These are phyloP conservation scores for Neurospora sp. DNA, from an alignment of 495 filamentous ascomycete species.

Conservation along the genomic window DNA sequence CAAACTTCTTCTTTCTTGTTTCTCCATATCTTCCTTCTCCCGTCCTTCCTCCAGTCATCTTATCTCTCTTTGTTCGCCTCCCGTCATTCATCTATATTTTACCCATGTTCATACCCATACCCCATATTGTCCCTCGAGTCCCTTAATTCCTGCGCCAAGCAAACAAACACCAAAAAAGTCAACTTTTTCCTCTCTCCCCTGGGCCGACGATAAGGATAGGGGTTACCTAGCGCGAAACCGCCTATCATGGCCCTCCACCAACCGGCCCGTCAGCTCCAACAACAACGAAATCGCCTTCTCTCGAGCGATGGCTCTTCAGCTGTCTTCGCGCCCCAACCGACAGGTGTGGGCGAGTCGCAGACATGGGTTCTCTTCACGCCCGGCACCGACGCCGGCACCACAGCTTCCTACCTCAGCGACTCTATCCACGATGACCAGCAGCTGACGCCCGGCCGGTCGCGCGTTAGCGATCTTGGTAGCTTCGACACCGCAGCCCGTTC, in stretches of 20 bases:
- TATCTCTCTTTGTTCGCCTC: not conserved
- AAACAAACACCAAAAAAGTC: not conserved
- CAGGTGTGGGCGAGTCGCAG: slow-evolving; percentile 55
- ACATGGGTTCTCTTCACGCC: slow-evolving; percentile 98
- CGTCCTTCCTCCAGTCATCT: not conserved
- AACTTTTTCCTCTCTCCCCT: not conserved
- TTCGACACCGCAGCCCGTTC: slow-evolving; percentile 53
- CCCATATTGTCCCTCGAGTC: not conserved
- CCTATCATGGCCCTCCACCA: slow-evolving; percentile 77
- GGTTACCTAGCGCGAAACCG: not conserved
- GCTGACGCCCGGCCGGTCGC: slow-evolving; percentile 62
- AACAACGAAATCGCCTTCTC: slow-evolving; percentile 35
- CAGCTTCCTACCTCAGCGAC: slow-evolving; percentile 52
- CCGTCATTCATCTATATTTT: not conserved
- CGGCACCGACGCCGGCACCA: slow-evolving; percentile 48
- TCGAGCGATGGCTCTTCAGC: slow-evolving; percentile 36
- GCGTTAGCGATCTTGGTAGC: slow-evolving; percentile 78
- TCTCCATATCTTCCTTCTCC: not conserved
- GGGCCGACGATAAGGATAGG: not conserved
- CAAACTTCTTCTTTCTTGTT: not conserved
- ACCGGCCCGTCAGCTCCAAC: slow-evolving; percentile 51
- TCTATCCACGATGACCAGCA: slow-evolving; percentile 62
- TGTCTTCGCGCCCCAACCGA: slow-evolving; percentile 29
- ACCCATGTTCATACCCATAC: not conserved
- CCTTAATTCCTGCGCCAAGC: not conserved